A percentile compares a stretch with the other conserved stretches of the same genome.
Conservation (phyloP, 1,284 basidiomycete genomes). For the Heliocybe sulcata region DNA sequence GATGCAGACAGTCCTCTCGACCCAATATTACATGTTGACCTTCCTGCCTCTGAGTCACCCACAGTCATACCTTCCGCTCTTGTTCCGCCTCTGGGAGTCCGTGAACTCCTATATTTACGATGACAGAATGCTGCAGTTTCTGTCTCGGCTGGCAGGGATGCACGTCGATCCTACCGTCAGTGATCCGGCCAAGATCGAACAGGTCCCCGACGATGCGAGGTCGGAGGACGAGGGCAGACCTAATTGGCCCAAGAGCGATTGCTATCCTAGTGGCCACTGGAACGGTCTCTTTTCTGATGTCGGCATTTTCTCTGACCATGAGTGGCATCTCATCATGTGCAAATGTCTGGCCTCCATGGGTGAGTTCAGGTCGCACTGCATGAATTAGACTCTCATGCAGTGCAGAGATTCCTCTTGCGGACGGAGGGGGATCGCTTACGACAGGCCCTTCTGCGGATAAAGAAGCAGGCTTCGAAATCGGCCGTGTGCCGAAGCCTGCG, state of each 20-base stretch:
- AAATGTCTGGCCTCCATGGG: slow-evolving; percentile 87
- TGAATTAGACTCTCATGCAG: slow-evolving; percentile 5
- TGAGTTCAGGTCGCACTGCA: slow-evolving; percentile 31
- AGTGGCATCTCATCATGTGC: slow-evolving; percentile 88
- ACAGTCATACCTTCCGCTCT: slow-evolving; percentile 73
- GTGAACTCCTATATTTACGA: slow-evolving; percentile 82
- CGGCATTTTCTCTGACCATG: slow-evolving; percentile 82
- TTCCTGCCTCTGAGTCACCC: slow-evolving; percentile 77
- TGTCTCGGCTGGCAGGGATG: slow-evolving; percentile 63
- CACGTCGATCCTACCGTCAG: slow-evolving; percentile 70
- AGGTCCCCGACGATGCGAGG: slow-evolving; percentile 66
- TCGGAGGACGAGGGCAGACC: slow-evolving; percentile 59
- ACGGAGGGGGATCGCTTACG: slow-evolving; percentile 58
- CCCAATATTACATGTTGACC: slow-evolving; percentile 77
- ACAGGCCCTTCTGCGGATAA: slow-evolving; percentile 65
- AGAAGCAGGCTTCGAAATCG: slow-evolving; percentile 60
- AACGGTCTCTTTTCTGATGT: slow-evolving; percentile 53
- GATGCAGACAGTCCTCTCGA: slow-evolving; percentile 58
- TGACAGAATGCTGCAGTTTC: slow-evolving; percentile 72
- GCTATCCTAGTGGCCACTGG: slow-evolving; percentile 42
- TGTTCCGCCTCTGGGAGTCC: slow-evolving; percentile 79
- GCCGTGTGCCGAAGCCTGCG: slow-evolving; percentile 54
- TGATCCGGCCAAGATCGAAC: slow-evolving; percentile 55
- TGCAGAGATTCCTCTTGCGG: slow-evolving; percentile 64
- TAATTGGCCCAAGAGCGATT: slow-evolving; percentile 41